Conservation (phyloP, 495 filamentous ascomycete species). For the Penicillium ochrochloron region DNA sequence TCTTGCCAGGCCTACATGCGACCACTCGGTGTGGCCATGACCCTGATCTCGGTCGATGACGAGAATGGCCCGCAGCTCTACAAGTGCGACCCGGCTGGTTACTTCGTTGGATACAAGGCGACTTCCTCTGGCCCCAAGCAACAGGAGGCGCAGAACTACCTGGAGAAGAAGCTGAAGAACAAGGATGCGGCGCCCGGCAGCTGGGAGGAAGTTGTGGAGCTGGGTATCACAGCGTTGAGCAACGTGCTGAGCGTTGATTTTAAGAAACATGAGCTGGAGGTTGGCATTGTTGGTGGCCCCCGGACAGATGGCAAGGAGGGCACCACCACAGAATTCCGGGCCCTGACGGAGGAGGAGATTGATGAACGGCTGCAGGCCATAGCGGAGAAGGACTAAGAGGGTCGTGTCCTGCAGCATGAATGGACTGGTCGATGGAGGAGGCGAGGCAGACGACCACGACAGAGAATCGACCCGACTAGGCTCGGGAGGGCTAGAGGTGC, state of each 20-base stretch:
- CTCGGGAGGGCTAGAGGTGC: background rate
- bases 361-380: slow-evolving; percentile 97
- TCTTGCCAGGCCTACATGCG: slow-evolving; percentile 88
- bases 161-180: slow-evolving; percentile 99
- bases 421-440: background rate
- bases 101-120: slow-evolving; percentile 97
- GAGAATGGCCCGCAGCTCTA: slow-evolving; percentile 95
- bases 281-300: slow-evolving; percentile 92
- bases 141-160: slow-evolving; percentile 94
- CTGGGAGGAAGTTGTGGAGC: slow-evolving; percentile 98
- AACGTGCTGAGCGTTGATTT: slow-evolving; percentile 97
- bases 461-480: slow-evolving; percentile 12
- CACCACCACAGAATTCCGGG: slow-evolving; percentile 76
- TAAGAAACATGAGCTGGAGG: slow-evolving; percentile 98
- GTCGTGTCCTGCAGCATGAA: slow-evolving; percentile 9
- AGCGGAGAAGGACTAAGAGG: slow-evolving; percentile 88
- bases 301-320: slow-evolving; percentile 78
- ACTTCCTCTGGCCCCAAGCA: slow-evolving; percentile 96
- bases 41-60: slow-evolving; percentile 88
- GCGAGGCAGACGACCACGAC: background rate
- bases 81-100: slow-evolving; percentile 98
- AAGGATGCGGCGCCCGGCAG: slow-evolving; percentile 90
- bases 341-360: slow-evolving; percentile 95
- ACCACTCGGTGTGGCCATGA: slow-evolving; percentile 91
- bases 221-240: slow-evolving; percentile 92